phyloP scores from a whole-genome alignment of 108 stramenopile species.

The Skeletonema tropicum region DNA sequence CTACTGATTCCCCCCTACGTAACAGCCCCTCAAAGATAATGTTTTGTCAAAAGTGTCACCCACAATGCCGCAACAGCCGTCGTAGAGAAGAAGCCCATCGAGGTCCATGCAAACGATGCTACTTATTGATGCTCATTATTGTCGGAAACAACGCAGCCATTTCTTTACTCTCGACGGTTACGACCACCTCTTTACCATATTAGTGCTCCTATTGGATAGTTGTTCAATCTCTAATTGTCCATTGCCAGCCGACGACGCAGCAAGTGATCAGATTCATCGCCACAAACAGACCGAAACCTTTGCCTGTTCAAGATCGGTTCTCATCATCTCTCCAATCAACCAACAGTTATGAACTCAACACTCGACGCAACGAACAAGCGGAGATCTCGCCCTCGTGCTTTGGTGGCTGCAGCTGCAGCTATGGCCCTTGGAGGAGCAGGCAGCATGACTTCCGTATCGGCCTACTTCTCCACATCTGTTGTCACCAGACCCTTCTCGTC shows the following conservation, averaged over 20 bases:
- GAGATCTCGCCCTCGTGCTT: neutral
- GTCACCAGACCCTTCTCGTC: slow-evolving; percentile 3
- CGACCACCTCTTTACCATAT: too few species aligned
- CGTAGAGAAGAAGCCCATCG: neutral
- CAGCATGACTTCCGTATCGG: slow-evolving; percentile 1
- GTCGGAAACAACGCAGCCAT: too few species aligned
- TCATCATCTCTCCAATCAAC: neutral
- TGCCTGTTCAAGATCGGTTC: neutral
- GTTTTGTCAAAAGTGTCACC: neutral
- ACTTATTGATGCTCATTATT: too few species aligned
- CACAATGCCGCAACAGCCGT: neutral
- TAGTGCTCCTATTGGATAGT: too few species aligned
- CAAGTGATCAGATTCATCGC: too few species aligned
- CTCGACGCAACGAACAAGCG: neutral
- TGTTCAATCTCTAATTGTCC: too few species aligned
- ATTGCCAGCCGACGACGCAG: too few species aligned
- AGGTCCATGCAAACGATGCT: too few species aligned
- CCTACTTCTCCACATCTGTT: slow-evolving; percentile 5
- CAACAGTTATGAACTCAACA: neutral
- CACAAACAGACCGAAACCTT: too few species aligned
- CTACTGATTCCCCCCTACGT: neutral
- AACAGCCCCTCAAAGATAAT: neutral
- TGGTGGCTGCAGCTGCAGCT: neutral
- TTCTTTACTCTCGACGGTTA: too few species aligned
- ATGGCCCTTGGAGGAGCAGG: neutral